Base-by-base conservation (phyloP, 148 eudicot species). In the Agrostemma githago region DNA sequence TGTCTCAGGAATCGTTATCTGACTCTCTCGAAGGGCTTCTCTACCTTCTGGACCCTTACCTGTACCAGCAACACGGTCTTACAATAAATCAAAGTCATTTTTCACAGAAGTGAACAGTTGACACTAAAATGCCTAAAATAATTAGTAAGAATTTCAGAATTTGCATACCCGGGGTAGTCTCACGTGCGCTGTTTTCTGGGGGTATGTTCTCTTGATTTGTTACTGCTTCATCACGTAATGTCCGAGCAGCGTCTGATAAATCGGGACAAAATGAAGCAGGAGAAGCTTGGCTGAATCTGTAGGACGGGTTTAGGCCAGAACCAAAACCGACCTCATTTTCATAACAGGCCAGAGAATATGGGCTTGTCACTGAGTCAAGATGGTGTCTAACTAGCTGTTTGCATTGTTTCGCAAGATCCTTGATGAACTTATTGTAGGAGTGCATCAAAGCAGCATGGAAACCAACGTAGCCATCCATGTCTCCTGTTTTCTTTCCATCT, bases 321-420 rank as follows among this genome's bases (percentile, higher is more conserved):
- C 84, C 82, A 59, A 76, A 85, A 75, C 78, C 79, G 54, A 82
- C 86, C 60, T 90, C 86, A 74, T 72, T 85, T 76, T 90, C 96
- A 61, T 90, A 90, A 80, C 92, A 95, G 62, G 92, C 90, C 71
- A 83, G 89, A 79, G 96, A 95, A 74, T 92, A 95, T 20, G 96
- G 96, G 81, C 99, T 95, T 73, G 99, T 92, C 5, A 90, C 97
- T 77, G 97, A 92, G 82, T 95, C 99, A 81, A 95, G 94, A 79
- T 95, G 99, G 82, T 95, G 96, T 44, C 92, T 78, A 51, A 92
- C 90, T 21, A 95, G 86, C 78, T 92, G 88, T 80, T 95, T 92
- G 84, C 99, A 92, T 79, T 95, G 89, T 78, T 84, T 89, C 34
- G 92, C 73, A 5, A 92, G 88, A 85, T 92, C 89, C 76, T 84